Percentiles rank a stretch among this genome's conserved stretches.
These are phyloP conservation scores for Lonicera japonica DNA, from an alignment of 129 eudicot species.

Conservation along the genomic window DNA sequence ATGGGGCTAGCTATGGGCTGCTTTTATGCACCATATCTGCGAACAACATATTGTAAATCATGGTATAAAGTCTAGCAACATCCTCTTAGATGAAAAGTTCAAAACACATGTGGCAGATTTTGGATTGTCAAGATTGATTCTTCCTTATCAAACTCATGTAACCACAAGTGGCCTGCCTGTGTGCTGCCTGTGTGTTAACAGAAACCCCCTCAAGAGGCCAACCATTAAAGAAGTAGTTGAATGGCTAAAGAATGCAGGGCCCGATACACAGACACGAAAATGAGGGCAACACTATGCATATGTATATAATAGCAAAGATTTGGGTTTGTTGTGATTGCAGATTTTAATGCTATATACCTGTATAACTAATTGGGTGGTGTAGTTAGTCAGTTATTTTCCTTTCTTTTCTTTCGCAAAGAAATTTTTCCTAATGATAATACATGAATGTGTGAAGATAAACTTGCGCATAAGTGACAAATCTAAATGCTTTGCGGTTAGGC, in stretches of 20 bases:
- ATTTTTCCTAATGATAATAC: slow-evolving; percentile 11
- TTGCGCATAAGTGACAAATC: slow-evolving; percentile 7
- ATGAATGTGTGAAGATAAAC: slow-evolving; percentile 23
- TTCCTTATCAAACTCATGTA: slow-evolving; percentile 74
- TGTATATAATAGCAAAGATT: slow-evolving; percentile 12
- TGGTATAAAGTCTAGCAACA: slow-evolving; percentile 77
- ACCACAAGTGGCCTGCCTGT: slow-evolving; percentile 80
- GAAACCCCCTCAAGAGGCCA: slow-evolving; percentile 74
- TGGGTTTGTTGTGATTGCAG: slow-evolving; percentile 18
- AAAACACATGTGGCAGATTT: slow-evolving; percentile 85
- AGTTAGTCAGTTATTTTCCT: slow-evolving; percentile 1
- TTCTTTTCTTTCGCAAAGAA: slow-evolving; percentile 12
- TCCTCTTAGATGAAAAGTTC: slow-evolving; percentile 68
- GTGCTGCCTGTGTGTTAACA: slow-evolving; percentile 74
- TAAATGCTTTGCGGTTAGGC: background rate
- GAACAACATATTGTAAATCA: slow-evolving; percentile 86
- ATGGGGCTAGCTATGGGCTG: slow-evolving; percentile 68
- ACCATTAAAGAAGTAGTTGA: slow-evolving; percentile 64
- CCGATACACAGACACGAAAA: slow-evolving; percentile 32
- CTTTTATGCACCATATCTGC: slow-evolving; percentile 81
- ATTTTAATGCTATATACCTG: slow-evolving; percentile 18
- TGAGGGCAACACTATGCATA: slow-evolving; percentile 9
- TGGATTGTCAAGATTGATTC: slow-evolving; percentile 68
- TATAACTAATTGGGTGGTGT: slow-evolving; percentile 21
- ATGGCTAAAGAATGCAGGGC: slow-evolving; percentile 53